These are phyloP conservation scores for Monosporascus sp. DNA, from an alignment of 2,329 filamentous ascomycete species.

Conservation along the genomic window DNA sequence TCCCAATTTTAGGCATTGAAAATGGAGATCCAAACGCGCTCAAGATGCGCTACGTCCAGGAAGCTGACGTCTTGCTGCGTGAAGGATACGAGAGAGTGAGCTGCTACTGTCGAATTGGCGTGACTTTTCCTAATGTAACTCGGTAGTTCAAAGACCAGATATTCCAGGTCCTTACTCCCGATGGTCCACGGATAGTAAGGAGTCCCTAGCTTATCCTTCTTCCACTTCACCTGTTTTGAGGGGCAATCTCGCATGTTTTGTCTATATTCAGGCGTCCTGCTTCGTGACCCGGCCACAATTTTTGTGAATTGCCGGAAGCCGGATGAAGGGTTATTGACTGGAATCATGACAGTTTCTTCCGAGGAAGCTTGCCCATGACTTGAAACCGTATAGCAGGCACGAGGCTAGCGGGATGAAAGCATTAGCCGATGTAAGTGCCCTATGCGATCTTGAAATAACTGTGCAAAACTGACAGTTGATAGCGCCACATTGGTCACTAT, in stretches of 20 bases:
- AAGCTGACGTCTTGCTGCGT: conserved; percentile 21
- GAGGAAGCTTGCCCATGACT: conserved; percentile 19
- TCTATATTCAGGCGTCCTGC: not conserved
- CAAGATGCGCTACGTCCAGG: conserved; percentile 20
- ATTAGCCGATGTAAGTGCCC: conserved; percentile 18
- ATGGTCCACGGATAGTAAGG: conserved; percentile 17
- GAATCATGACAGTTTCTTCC: conserved; percentile 14
- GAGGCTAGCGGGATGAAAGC: conserved; percentile 26
- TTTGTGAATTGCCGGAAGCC: not conserved
- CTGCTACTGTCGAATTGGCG: not conserved
- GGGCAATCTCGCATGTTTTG: no score
- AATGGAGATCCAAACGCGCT: conserved; percentile 13
- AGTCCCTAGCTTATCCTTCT: not conserved
- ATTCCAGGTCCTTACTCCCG: conserved; percentile 22
- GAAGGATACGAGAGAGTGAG: conserved; percentile 21
- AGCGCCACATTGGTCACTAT: conserved; percentile 24
- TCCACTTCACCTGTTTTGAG: no score
- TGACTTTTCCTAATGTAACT: not conserved
- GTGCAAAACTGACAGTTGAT: not conserved
- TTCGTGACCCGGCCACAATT: not conserved
- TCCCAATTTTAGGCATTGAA: conserved; percentile 17
- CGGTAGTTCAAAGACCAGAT: conserved; percentile 21
- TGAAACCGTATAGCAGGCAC: conserved; percentile 20
- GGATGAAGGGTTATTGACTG: not conserved
- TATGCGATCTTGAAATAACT: not conserved